Conservation (phyloP, 179 eudicot genomes). For the Gypsophila paniculata region DNA sequence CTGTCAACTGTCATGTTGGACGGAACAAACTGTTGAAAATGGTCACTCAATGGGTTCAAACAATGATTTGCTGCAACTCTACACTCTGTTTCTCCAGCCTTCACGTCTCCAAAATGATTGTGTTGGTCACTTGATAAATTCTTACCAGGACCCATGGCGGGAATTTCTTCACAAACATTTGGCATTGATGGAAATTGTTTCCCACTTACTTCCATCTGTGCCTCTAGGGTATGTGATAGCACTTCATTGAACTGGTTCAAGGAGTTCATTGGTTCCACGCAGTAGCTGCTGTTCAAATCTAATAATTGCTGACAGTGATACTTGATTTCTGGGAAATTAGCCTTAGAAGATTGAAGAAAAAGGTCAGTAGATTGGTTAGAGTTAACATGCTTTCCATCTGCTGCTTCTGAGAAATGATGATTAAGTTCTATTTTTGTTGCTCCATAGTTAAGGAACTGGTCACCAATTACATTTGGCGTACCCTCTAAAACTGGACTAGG, state of each 20-base stretch:
- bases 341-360: slow-evolving; percentile 5
- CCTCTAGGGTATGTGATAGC: slow-evolving; percentile 4
- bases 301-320: slow-evolving; percentile 16
- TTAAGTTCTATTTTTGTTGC: slow-evolving; percentile 10
- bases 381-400: slow-evolving; percentile 11
- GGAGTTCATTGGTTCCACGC: slow-evolving; percentile 16
- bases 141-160: background rate
- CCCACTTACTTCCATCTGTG: slow-evolving; percentile 3
- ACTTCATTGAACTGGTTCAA: slow-evolving; percentile 20
- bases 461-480: slow-evolving; percentile 6
- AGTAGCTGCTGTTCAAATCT: slow-evolving; percentile 19
- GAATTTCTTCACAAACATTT: slow-evolving; percentile 11
- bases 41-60: slow-evolving; percentile 6
- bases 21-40: slow-evolving; percentile 9
- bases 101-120: slow-evolving; percentile 7
- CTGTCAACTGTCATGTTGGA: slow-evolving; percentile 14
- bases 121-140: slow-evolving; percentile 9
- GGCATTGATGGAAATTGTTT: slow-evolving; percentile 2
- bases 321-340: slow-evolving; percentile 15
- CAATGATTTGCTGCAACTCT: slow-evolving; percentile 11
- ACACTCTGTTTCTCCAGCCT: slow-evolving; percentile 12
- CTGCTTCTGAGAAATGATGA: slow-evolving; percentile 15
- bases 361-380: slow-evolving; percentile 19
- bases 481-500: slow-evolving; percentile 21
- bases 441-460: slow-evolving; percentile 12